Evolutionary conservation across 2,329 filamentous ascomycete species (phyloP).

Genomic region (Aspergillus quadricinctus): DNA sequence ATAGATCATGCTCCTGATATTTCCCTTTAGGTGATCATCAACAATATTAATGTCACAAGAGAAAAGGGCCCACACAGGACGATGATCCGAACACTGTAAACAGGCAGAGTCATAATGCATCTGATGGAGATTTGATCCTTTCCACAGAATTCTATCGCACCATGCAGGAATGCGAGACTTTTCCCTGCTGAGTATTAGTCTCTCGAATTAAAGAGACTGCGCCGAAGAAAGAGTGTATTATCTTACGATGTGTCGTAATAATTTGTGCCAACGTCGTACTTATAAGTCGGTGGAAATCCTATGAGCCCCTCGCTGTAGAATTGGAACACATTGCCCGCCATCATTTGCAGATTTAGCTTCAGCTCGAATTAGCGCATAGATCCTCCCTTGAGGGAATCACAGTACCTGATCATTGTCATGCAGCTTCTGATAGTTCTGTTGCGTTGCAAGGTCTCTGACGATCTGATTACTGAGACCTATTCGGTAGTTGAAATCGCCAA

Average conservation of each 20-base stretch:
- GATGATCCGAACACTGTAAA: conserved; percentile 86
- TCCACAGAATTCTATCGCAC: conserved; percentile 90
- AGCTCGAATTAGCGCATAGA: conserved; percentile 8
- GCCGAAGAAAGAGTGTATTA: background rate
- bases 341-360: conserved; percentile 91
- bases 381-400: background rate
- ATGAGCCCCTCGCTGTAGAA: conserved; percentile 90
- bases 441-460: conserved; percentile 68
- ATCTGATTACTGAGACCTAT: conserved; percentile 79
- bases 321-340: conserved; percentile 80
- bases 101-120: conserved; percentile 77
- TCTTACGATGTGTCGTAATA: conserved; percentile 84
- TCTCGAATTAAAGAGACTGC: background rate
- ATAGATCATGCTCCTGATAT: conserved; percentile 72
- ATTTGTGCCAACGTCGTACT: conserved; percentile 85
- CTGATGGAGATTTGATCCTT: conserved; percentile 78
- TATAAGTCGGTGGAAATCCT: conserved; percentile 89
- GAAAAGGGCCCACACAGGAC: conserved; percentile 90
- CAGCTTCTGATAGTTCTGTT: conserved; percentile 68
- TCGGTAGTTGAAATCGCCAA: conserved; percentile 97
- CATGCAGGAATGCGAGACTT: conserved; percentile 94
- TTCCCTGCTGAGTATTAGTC: conserved; percentile 56
- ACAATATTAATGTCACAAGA: conserved; percentile 77
- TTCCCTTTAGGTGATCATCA: conserved; percentile 68
- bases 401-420: conserved; percentile 85